These are phyloP conservation scores for Terfezia boudieri DNA, from an alignment of 495 filamentous ascomycete genomes.

Conservation along the genomic window DNA sequence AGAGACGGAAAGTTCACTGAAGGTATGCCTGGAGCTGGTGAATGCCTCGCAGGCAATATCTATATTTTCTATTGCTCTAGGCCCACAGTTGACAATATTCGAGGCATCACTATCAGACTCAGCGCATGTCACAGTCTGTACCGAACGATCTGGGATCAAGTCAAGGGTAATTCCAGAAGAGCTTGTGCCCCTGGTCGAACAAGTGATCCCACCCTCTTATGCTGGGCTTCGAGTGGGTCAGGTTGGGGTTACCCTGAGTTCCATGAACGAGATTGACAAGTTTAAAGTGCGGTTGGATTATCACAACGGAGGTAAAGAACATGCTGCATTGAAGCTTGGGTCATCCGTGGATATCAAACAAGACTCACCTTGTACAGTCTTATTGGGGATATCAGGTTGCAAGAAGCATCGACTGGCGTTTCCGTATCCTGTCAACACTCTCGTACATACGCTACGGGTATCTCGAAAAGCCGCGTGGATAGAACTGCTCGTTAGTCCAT, in stretches of 20 bases:
- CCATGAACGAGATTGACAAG: background rate
- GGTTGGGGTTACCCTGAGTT: constrained; percentile 3
- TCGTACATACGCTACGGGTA: constrained; percentile 14
- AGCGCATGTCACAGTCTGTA: background rate
- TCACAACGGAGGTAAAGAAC: background rate
- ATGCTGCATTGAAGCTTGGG: background rate
- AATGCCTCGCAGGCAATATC: background rate
- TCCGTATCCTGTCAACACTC: constrained; percentile 19
- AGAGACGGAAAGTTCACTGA: background rate
- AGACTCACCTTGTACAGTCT: constrained; percentile 14
- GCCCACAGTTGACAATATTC: background rate
- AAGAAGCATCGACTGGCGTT: constrained; percentile 11
- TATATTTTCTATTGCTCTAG: background rate
- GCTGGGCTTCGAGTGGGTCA: background rate
- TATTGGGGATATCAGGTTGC: constrained; percentile 5
- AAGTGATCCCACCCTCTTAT: background rate
- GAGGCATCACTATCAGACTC: constrained; percentile 4
- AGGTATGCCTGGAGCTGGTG: background rate
- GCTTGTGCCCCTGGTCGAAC: background rate
- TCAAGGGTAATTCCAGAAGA: background rate
- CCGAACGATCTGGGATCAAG: background rate
- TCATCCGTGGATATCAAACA: constrained; percentile 13
- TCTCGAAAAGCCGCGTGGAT: constrained; percentile 9
- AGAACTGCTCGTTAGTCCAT: background rate
- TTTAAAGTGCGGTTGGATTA: constrained; percentile 10